Evolutionary conservation across 140 eudicot species (phyloP).

Genomic region (Anethum foeniculum): DNA sequence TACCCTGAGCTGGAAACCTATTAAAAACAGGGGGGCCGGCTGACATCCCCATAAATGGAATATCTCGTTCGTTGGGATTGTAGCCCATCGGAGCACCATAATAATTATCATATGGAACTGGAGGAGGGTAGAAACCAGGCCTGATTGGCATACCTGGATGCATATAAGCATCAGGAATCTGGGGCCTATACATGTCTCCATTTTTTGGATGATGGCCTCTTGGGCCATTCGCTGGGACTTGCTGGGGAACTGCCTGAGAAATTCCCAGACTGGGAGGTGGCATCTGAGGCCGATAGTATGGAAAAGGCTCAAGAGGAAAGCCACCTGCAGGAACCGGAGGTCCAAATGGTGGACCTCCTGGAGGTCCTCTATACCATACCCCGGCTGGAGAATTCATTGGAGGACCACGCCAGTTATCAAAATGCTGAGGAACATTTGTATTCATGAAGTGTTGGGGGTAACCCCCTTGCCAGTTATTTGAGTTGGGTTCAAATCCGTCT

Average conservation of each 20-base stretch:
- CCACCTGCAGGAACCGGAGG: constrained; percentile 70
- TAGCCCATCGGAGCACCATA: constrained; percentile 85
- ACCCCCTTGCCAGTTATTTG: constrained; percentile 79
- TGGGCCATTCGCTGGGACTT: constrained; percentile 38
- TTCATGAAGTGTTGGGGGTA: constrained; percentile 52
- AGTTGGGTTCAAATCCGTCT: constrained; percentile 46
- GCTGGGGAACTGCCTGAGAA: constrained; percentile 40
- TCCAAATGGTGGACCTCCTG: constrained; percentile 70
- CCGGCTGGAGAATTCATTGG: constrained; percentile 70
- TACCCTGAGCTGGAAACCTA: constrained; percentile 50
- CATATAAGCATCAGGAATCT: constrained; percentile 59
- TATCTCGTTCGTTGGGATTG: constrained; percentile 65
- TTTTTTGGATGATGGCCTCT: constrained; percentile 78
- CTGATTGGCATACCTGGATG: constrained; percentile 82
- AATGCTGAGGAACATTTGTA: constrained; percentile 62
- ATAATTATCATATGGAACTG: constrained; percentile 74
- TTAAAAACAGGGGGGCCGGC: constrained; percentile 57
- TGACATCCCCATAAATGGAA: constrained; percentile 72
- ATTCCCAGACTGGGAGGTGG: constrained; percentile 61
- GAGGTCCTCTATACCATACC: constrained; percentile 86
- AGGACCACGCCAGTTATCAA: constrained; percentile 91
- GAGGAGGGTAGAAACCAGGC: constrained; percentile 85
- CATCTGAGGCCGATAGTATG: constrained; percentile 77
- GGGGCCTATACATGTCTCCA: constrained; percentile 75
- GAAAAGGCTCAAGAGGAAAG: constrained; percentile 80